Evolutionary conservation across 1,139 yeast genomes (phyloP).

Genomic region (Pichia sp.): DNA sequence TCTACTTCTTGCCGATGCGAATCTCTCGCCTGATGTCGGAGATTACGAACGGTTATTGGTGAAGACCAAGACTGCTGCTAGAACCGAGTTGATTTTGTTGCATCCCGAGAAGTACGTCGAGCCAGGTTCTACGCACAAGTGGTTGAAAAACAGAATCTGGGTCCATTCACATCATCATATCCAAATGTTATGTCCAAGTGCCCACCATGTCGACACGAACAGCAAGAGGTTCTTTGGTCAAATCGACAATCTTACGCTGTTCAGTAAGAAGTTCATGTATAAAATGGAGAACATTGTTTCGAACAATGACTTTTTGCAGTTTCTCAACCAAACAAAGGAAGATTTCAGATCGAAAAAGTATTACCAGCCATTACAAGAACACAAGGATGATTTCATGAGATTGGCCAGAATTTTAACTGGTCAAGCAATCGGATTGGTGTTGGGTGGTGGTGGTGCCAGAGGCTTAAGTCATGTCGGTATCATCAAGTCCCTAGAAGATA

Average conservation of each 20-base stretch:
- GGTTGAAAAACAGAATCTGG: constrained; percentile 89
- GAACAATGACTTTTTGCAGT: constrained; percentile 30
- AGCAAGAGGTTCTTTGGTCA: constrained; percentile 9
- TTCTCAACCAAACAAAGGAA: constrained; percentile 26
- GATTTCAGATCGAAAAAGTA: constrained; percentile 27
- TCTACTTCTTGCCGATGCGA: constrained; percentile 64
- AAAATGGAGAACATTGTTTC: constrained; percentile 30
- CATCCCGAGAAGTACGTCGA: constrained; percentile 82
- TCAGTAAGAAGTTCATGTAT: constrained; percentile 25
- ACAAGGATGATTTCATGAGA: constrained; percentile 86
- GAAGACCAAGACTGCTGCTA: constrained; percentile 78
- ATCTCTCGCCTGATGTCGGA: constrained; percentile 68
- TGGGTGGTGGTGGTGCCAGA: constrained; percentile 98
- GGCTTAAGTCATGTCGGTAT: constrained; percentile 94
- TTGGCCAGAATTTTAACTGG: constrained; percentile 89
- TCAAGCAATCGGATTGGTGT: constrained; percentile 88
- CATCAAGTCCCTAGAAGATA: constrained; percentile 88
- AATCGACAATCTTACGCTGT: constrained; percentile 17
- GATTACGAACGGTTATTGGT: constrained; percentile 80
- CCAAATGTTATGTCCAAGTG: constrained; percentile 45
- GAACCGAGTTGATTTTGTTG: constrained; percentile 81
- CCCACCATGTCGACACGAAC: constrained; percentile 13
- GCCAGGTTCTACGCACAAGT: constrained; percentile 80
- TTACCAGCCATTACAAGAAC: constrained; percentile 52
- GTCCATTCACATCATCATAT: constrained; percentile 93